Evolutionary conservation across 306 rosid genomes (phyloP), one percentile per base, ranked within the genome.

Genomic region (Acacia melanoxylon): DNA sequence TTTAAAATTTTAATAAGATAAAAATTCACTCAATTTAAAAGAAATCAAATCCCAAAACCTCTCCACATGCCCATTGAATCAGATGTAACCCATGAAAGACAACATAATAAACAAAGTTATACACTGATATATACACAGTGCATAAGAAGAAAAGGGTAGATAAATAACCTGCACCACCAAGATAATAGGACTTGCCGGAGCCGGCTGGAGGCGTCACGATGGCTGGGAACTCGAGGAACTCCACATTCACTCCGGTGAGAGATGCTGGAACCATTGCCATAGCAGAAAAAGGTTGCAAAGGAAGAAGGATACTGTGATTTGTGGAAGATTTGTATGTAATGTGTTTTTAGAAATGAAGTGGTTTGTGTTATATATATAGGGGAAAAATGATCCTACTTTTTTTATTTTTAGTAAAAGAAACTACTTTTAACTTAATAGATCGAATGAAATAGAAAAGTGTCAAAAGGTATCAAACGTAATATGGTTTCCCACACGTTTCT

Each of bases 151-250:
- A 24, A 31, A 59, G 15, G 31, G 33, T 9, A 68, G 73, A 19
- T 6, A 19, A 68, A 40, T 13, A 16, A 40, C 73, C 73, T 68
- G 73, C 73, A 2, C 73, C 73, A 12, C 54, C 74, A 6, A 69
- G 74, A 69, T 41, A 42, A 42, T 69, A 69, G 54, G 74, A 42
- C 74, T 69, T 69, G 73, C 16, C 73, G 14, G 72, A 68, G 72
- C 72, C 1, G 2, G 46, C 6, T 0, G 51, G 16, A 10, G 49
- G 4, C 4, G 31, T 37, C 49, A 40, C 49, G 8, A 16, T 68
- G 46, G 73, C 73, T 6, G 73, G 73, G 17, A 5, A 68, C 24
- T 68, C 29, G 2, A 68, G 73, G 49, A 68, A 68, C 44, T 68
- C 73, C 25, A 68, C 73, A 0, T 14, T 40, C 45, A 68, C 49